These are phyloP conservation scores for Kingdonia uniflora DNA, from an alignment of 164 flowering plant genomes.

Conservation along the genomic window DNA sequence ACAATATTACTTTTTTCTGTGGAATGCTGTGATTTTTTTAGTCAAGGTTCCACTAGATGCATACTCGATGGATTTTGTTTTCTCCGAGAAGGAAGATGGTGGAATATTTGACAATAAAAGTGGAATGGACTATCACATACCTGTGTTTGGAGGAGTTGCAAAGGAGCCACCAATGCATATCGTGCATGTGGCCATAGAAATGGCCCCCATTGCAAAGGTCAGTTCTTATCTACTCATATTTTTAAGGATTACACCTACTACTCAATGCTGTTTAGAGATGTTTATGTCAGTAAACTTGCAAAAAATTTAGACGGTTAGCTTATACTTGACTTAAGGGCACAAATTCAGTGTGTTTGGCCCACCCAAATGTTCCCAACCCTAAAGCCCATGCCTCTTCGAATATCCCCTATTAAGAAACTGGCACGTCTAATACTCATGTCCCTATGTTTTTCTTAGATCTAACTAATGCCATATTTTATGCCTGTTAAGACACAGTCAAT, in stretches of 20 bases:
- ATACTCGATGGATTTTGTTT: constrained; percentile 93
- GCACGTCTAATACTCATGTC: too few species aligned
- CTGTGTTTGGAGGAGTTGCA: constrained; percentile 66
- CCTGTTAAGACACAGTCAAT: too few species aligned
- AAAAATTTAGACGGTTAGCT: too few species aligned
- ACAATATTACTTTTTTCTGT: background rate
- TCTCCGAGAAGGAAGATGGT: constrained; percentile 90
- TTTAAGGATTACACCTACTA: too few species aligned
- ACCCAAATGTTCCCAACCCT: too few species aligned
- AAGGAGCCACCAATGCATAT: constrained; percentile 94
- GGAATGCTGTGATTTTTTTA: constrained; percentile 8
- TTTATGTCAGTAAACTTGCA: background rate
- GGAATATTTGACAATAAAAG: constrained; percentile 81
- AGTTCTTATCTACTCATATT: constrained; percentile 3
- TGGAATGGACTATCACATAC: constrained; percentile 91
- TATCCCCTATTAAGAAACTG: too few species aligned
- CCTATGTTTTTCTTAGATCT: too few species aligned
- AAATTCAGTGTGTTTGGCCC: too few species aligned
- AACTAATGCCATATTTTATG: too few species aligned
- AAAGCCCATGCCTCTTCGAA: too few species aligned
- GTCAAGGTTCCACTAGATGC: constrained; percentile 97
- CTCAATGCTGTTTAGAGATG: too few species aligned
- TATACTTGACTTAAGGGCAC: too few species aligned
- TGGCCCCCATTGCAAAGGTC: constrained; percentile 99
- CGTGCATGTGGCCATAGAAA: constrained; percentile 91